Conservation (phyloP, 176 grass and related monocot genomes). For the Hordeum marinum region DNA sequence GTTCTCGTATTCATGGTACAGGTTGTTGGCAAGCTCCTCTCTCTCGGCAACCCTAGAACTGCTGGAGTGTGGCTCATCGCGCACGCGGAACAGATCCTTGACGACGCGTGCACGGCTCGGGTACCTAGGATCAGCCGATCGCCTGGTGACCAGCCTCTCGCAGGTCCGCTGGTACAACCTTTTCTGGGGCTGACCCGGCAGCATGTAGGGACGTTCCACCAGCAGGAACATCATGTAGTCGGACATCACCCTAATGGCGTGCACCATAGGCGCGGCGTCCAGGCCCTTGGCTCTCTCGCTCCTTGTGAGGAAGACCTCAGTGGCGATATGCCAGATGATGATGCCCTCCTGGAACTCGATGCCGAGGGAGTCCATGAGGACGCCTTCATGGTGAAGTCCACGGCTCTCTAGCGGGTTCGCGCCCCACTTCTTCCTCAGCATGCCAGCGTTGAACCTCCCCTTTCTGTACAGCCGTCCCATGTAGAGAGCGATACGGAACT, state of each 20-base stretch:
- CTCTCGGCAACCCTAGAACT: neutral
- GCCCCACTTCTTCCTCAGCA: neutral
- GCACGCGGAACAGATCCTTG: neutral
- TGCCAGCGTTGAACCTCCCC: neutral
- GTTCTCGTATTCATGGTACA: neutral
- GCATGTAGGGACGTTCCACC: neutral
- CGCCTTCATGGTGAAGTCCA: neutral
- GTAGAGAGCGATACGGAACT: neutral
- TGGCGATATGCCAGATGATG: conserved; percentile 4
- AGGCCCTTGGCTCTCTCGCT: neutral
- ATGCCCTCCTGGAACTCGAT: conserved; percentile 1
- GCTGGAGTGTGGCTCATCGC: neutral
- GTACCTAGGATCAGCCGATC: neutral
- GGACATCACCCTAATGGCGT: neutral
- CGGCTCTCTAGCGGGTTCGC: neutral
- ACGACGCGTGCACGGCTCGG: neutral
- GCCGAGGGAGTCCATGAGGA: neutral
- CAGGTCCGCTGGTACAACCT: neutral
- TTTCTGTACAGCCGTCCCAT: neutral
- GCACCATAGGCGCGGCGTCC: rapidly evolving
- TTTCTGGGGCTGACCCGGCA: neutral
- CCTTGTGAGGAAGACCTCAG: neutral
- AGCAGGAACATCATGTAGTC: neutral
- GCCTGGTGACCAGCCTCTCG: neutral
- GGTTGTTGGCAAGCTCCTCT: neutral